phyloP scores from a whole-genome alignment of 108 stramenopile species.

The Skeletonema menzelii region DNA sequence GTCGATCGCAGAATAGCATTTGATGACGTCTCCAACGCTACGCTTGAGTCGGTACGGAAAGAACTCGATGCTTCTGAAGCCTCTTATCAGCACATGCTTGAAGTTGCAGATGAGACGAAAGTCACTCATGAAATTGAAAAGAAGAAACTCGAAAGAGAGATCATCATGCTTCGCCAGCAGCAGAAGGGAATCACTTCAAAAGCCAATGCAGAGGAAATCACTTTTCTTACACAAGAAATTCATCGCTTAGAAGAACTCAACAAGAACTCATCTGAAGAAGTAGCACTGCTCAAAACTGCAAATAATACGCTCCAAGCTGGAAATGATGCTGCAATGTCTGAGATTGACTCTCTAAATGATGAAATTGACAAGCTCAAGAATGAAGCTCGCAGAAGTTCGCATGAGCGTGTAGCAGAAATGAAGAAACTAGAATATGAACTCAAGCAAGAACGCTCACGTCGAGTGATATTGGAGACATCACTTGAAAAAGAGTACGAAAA shows the following conservation, averaged over 20 bases:
- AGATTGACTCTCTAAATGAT: background rate
- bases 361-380: background rate
- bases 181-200: background rate
- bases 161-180: background rate
- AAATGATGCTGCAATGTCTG: slow-evolving; percentile 6
- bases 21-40: slow-evolving; percentile 11
- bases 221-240: background rate
- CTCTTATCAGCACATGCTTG: slow-evolving; percentile 28
- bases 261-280: slow-evolving; percentile 9
- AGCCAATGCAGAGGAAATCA: background rate
- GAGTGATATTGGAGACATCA: slow-evolving; percentile 31
- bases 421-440: slow-evolving; percentile 39
- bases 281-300: slow-evolving; percentile 6
- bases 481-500: slow-evolving; percentile 37
- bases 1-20: slow-evolving; percentile 15
- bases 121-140: slow-evolving; percentile 23
- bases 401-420: slow-evolving; percentile 5
- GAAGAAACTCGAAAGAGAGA: slow-evolving; percentile 16
- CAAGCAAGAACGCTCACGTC: slow-evolving; percentile 30
- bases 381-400: background rate
- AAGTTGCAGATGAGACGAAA: slow-evolving; percentile 38
- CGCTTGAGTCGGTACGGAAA: slow-evolving; percentile 11
- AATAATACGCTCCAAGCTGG: slow-evolving; percentile 24
- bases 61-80: slow-evolving; percentile 25
- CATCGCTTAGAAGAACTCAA: slow-evolving; percentile 9